Evolutionary conservation across 75 land plant genomes (phyloP).

Genomic region (Cunninghamia lanceolata): DNA sequence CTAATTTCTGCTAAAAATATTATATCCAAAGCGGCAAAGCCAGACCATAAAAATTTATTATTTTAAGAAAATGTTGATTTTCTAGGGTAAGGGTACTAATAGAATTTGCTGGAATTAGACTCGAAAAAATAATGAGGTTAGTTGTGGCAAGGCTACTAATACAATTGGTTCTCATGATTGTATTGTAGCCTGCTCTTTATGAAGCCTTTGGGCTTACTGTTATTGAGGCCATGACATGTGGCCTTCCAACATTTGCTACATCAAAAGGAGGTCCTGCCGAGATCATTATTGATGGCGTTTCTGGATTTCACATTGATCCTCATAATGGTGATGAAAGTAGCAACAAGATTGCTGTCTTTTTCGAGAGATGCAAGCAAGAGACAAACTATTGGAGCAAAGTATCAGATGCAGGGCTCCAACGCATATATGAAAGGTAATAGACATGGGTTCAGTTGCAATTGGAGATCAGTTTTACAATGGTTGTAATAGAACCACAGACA

Average conservation of each 20-base stretch:
- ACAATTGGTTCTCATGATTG: background rate
- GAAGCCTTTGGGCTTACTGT: slow-evolving; percentile 69
- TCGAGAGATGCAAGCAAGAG: slow-evolving; percentile 41
- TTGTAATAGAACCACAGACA: background rate
- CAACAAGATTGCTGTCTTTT: slow-evolving; percentile 42
- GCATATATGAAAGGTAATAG: slow-evolving; percentile 46
- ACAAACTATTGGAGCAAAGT: slow-evolving; percentile 36
- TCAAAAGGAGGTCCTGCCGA: slow-evolving; percentile 61
- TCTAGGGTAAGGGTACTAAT: background rate
- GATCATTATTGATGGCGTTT: slow-evolving; percentile 51
- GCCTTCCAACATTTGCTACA: slow-evolving; percentile 63
- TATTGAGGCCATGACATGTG: slow-evolving; percentile 68
- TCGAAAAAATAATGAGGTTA: background rate
- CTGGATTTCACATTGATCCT: slow-evolving; percentile 73
- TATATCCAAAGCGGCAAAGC: background rate
- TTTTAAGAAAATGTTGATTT: background rate
- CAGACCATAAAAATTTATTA: background rate
- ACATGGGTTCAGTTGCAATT: background rate
- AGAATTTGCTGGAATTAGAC: background rate
- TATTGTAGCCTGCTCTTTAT: slow-evolving; percentile 52
- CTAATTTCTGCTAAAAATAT: background rate
- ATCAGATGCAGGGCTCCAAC: slow-evolving; percentile 45
- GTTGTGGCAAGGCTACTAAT: background rate
- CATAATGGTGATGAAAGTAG: slow-evolving; percentile 40
- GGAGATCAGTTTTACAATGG: background rate